Conservation (phyloP, 176 grass and related monocot species). For the Aegilops speltoides region DNA sequence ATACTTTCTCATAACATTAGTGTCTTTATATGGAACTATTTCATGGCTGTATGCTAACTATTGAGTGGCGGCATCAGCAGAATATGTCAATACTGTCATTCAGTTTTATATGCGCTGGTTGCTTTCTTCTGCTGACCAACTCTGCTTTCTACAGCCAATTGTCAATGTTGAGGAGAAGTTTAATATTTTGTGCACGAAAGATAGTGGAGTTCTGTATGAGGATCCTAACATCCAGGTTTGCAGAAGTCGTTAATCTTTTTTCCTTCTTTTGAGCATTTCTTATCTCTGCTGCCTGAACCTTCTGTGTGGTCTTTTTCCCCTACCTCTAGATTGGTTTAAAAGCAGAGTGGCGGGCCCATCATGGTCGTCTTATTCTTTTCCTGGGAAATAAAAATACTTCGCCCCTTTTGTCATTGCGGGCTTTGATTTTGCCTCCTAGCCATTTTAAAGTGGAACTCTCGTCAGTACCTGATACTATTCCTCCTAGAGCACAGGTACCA, state of each 20-base stretch:
- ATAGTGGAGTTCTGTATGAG: constrained; percentile 94
- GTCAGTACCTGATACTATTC: constrained; percentile 83
- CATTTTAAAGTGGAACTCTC: constrained; percentile 91
- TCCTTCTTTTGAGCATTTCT: neutral
- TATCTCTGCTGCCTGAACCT: constrained; percentile 4
- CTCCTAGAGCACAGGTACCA: constrained; percentile 93
- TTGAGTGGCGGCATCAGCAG: neutral
- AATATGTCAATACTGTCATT: neutral
- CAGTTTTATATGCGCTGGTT: neutral
- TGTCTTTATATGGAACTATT: neutral
- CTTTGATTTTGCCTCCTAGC: constrained; percentile 75
- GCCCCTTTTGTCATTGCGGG: constrained; percentile 61
- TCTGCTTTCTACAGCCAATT: constrained; percentile 59
- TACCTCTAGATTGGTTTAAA: constrained; percentile 88
- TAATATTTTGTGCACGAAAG: constrained; percentile 86
- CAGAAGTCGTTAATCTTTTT: neutral
- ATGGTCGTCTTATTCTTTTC: constrained; percentile 90
- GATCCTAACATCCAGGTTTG: constrained; percentile 94
- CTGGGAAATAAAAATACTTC: constrained; percentile 95
- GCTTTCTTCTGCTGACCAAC: constrained; percentile 27
- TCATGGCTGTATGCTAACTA: neutral
- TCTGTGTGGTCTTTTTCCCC: constrained; percentile 12
- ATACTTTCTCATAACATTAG: neutral
- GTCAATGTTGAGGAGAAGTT: constrained; percentile 85
- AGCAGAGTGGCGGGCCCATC: constrained; percentile 91